Evolutionary conservation across 495 filamentous ascomycete species (phyloP), one percentile per base, ranked within the genome.

Genomic region (Echria macrotheca): DNA sequence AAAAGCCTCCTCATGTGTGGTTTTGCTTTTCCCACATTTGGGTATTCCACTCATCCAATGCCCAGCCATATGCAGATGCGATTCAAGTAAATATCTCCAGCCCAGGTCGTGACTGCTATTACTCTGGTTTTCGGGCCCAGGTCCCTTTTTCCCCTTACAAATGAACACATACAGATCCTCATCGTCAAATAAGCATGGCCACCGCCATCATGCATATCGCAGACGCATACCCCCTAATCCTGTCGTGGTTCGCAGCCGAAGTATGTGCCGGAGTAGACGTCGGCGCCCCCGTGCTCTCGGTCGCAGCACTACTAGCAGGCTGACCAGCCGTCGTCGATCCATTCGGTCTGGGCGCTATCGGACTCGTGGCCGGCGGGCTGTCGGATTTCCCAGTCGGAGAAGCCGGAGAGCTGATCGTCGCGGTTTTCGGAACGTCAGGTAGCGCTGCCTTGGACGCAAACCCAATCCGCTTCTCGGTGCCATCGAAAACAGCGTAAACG

Each of bases 401-500:
- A 25, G 37, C 23, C 21, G 47, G 22, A 2, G 22, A 10, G 29
- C 49, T 51, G 21, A 49, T 40, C 2, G 41, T 10, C 5, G 53
- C 47, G 33, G 58, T 21, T 31, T 49, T 54, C n/a, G 56, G 39
- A 35, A 28, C 28, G 17, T 7, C 23, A 11, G 55, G 44, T 17
- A 49, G 45, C 11, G 51, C 32, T 8, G 64, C 59, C 44, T 64
- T 71, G 24, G 51, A 45, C 9, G 71, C 71, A 36, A 76, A 73
- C 12, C 72, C 80, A 52, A 84, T 71, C 45, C 70, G 74, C 28
- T 52, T 68, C 47, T 76, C 57, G 23, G 79, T 87, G 29, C 75
- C 78, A 61, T 95, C 89, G 56, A 94, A 94, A 17, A 93, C 83
- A 18, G 78, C 69, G 67, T 93, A 93, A n/a, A 94, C 87, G 53